These are phyloP conservation scores for Mycena galopus DNA, from an alignment of 768 basidiomycete species.

Conservation along the genomic window DNA sequence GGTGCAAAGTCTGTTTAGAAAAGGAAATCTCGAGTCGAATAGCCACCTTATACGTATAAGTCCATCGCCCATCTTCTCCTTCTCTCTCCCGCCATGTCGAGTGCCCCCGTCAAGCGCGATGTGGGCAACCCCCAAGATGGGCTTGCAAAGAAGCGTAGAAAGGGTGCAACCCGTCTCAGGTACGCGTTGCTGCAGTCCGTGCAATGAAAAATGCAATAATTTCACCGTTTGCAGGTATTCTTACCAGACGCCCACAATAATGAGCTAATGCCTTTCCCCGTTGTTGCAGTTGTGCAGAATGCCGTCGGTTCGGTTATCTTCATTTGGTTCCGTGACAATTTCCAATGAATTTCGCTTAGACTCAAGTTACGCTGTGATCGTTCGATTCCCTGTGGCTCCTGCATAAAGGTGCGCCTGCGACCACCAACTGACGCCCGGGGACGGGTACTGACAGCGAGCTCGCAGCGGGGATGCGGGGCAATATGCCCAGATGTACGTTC, in stretches of 20 bases:
- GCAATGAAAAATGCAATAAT: background rate
- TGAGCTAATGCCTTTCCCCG: background rate
- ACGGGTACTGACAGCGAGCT: constrained; percentile 21
- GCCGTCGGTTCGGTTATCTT: constrained; percentile 66
- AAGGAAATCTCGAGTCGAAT: background rate
- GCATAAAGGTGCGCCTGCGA: constrained; percentile 71
- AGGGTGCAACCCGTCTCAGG: constrained; percentile 81
- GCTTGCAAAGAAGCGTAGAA: constrained; percentile 69
- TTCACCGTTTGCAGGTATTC: background rate
- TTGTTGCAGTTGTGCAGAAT: constrained; percentile 68
- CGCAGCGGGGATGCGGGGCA: constrained; percentile 77
- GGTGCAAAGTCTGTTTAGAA: background rate
- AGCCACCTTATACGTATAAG: background rate
- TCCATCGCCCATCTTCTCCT: background rate
- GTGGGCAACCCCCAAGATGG: constrained; percentile 42
- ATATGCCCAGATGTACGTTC: constrained; percentile 83
- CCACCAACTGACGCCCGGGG: constrained; percentile 72
- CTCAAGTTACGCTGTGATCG: constrained; percentile 83
- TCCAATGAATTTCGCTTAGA: constrained; percentile 47
- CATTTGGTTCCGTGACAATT: constrained; percentile 21
- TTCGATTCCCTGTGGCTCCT: constrained; percentile 81
- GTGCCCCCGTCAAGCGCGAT: constrained; percentile 47
- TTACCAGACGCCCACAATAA: background rate
- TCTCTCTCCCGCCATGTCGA: constrained; percentile 49
- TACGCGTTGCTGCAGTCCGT: background rate